Percentiles rank a stretch among this genome's conserved stretches.
Conservation (phyloP, 257 asterid genomes). For the Ophiorrhiza pumila region DNA sequence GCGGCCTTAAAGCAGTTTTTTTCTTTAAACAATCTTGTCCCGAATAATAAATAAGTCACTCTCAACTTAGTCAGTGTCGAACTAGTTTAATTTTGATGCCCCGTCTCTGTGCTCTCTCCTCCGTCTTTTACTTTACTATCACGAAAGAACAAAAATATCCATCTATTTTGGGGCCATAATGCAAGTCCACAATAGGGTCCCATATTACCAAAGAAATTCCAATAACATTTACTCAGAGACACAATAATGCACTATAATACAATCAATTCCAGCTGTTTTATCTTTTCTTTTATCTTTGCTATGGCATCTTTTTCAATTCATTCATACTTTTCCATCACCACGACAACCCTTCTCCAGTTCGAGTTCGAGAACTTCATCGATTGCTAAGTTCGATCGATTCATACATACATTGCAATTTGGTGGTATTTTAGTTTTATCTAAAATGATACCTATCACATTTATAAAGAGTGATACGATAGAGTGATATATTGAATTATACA, state of each 20-base stretch:
- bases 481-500: too few relatives aligned
- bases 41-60: conserved; percentile 8
- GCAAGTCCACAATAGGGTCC: background rate
- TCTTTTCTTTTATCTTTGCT: background rate
- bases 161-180: conserved; percentile 13
- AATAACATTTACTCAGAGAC: background rate
- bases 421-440: too few relatives aligned
- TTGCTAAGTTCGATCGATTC: too few relatives aligned
- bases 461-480: too few relatives aligned
- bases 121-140: background rate
- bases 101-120: background rate
- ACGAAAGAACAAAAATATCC: conserved; percentile 1
- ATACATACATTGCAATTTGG: too few relatives aligned
- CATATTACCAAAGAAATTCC: conserved; percentile 8
- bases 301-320: background rate
- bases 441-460: too few relatives aligned
- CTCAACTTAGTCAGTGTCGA: conserved; percentile 4
- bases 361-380: too few relatives aligned
- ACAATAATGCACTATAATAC: conserved; percentile 4
- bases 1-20: background rate
- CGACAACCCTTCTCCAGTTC: background rate
- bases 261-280: conserved; percentile 10
- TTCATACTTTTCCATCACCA: background rate
- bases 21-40: background rate
- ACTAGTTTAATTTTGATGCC: background rate